These are phyloP conservation scores for Pezicula rhizophila DNA, from an alignment of 2,329 filamentous ascomycete species.

Conservation along the genomic window DNA sequence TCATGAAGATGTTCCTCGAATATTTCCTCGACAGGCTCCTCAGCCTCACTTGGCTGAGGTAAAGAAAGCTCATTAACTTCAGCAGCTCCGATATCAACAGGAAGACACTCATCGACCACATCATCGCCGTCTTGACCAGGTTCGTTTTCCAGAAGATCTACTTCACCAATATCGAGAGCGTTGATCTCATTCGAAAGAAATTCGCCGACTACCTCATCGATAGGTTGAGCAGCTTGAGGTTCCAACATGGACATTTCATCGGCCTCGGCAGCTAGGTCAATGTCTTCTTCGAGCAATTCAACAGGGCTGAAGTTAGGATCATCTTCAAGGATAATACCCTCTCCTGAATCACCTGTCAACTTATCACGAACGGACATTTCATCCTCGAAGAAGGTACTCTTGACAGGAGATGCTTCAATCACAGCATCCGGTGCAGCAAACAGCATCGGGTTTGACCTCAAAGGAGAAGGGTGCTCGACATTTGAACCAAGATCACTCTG, in stretches of 20 bases:
- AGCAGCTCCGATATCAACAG: constrained; percentile 28
- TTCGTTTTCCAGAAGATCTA: too few relatives aligned
- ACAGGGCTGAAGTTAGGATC: constrained; percentile 36
- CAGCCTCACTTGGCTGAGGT: constrained; percentile 34
- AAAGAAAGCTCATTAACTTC: constrained; percentile 57
- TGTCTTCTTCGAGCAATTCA: constrained; percentile 48
- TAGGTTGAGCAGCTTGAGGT: too few relatives aligned
- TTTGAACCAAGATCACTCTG: not conserved
- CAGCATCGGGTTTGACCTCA: not conserved
- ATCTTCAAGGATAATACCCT: constrained; percentile 13
- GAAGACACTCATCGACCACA: too few relatives aligned
- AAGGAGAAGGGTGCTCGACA: constrained; percentile 10
- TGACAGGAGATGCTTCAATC: constrained; percentile 27
- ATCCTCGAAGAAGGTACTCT: constrained; percentile 54
- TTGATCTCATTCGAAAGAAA: too few relatives aligned
- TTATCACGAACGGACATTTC: constrained; percentile 46
- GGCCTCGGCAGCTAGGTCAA: constrained; percentile 51
- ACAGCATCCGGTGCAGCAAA: constrained; percentile 1
- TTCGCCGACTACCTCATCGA: too few relatives aligned
- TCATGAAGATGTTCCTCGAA: constrained; percentile 4
- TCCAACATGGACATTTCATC: constrained; percentile 34
- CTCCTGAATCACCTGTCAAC: constrained; percentile 24
- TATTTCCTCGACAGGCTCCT: constrained; percentile 7
- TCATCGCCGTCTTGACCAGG: too few relatives aligned
- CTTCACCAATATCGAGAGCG: too few relatives aligned